These are phyloP conservation scores for Arthromyces matolae DNA, from an alignment of 768 basidiomycete species.

Conservation along the genomic window DNA sequence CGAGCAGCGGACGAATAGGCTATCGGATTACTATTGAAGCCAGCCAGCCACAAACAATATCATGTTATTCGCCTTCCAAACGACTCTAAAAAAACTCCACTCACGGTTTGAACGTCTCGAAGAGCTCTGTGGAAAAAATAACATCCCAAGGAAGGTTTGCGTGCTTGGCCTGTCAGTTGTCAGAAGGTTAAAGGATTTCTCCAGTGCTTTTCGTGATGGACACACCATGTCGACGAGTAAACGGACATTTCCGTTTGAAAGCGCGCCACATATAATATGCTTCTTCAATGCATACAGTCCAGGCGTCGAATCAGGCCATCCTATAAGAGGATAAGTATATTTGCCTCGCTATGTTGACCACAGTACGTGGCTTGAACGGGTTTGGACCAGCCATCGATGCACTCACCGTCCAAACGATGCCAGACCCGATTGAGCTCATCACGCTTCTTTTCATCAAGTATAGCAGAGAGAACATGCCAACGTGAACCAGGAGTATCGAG, in stretches of 20 bases:
- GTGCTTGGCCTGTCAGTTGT: conserved; percentile 47
- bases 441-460: conserved; percentile 43
- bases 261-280: conserved; percentile 42
- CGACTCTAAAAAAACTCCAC: conserved; percentile 16
- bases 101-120: conserved; percentile 64
- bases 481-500: conserved; percentile 34
- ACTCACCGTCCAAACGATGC: conserved; percentile 56
- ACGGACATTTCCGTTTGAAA: conserved; percentile 65
- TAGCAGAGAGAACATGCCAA: conserved; percentile 46
- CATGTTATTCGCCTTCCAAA: background rate
- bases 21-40: conserved; percentile 39
- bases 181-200: background rate
- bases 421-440: conserved; percentile 46
- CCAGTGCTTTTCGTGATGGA: too few relatives aligned
- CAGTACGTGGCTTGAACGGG: too few relatives aligned
- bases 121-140: conserved; percentile 57
- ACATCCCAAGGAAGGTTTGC: conserved; percentile 62
- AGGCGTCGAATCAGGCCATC: conserved; percentile 52
- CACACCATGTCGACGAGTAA: conserved; percentile 59
- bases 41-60: too few relatives aligned
- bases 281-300: conserved; percentile 52
- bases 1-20: conserved; percentile 47
- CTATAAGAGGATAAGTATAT: conserved; percentile 26
- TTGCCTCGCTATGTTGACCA: background rate
- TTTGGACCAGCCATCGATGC: too few relatives aligned